Conservation (phyloP, 1,139 yeast species). For the Kodamaea alishanica region DNA sequence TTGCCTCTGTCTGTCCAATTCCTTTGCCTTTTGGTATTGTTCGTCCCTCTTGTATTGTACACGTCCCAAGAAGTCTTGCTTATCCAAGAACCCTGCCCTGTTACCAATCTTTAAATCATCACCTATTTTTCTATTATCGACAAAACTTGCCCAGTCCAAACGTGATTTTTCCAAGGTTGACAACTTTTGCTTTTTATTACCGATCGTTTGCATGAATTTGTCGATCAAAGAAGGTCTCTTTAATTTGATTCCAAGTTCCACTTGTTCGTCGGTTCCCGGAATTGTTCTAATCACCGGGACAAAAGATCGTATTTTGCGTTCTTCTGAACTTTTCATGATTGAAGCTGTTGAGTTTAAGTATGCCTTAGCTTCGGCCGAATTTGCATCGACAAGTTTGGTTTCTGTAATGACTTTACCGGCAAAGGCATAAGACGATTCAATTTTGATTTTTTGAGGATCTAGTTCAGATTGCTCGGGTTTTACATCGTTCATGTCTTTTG, state of each 20-base stretch:
- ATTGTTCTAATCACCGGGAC: constrained; percentile 38
- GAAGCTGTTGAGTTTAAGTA: constrained; percentile 56
- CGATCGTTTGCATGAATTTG: constrained; percentile 37
- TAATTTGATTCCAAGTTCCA: constrained; percentile 37
- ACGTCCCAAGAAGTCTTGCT: constrained; percentile 81
- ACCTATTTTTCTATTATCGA: constrained; percentile 76
- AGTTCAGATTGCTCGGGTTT: not conserved
- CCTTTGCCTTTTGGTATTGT: constrained; percentile 57
- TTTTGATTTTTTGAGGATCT: constrained; percentile 55
- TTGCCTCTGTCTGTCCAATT: constrained; percentile 33
- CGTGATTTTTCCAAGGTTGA: constrained; percentile 91
- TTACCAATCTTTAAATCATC: constrained; percentile 80
- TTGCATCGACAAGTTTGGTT: constrained; percentile 67
- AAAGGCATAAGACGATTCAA: constrained; percentile 76
- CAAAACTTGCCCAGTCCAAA: constrained; percentile 94
- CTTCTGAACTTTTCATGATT: constrained; percentile 16
- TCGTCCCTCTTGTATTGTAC: constrained; percentile 67
- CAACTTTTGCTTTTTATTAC: constrained; percentile 55
- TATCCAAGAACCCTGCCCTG: constrained; percentile 82
- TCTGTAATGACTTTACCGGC: constrained; percentile 84
- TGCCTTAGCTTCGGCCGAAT: constrained; percentile 86
- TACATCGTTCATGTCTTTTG: constrained; percentile 5
- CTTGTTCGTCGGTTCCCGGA: constrained; percentile 30
- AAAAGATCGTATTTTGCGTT: constrained; percentile 20
- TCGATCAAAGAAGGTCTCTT: constrained; percentile 79